Conservation (phyloP, 2,329 filamentous ascomycete species). For the Lachnellula occidentalis region DNA sequence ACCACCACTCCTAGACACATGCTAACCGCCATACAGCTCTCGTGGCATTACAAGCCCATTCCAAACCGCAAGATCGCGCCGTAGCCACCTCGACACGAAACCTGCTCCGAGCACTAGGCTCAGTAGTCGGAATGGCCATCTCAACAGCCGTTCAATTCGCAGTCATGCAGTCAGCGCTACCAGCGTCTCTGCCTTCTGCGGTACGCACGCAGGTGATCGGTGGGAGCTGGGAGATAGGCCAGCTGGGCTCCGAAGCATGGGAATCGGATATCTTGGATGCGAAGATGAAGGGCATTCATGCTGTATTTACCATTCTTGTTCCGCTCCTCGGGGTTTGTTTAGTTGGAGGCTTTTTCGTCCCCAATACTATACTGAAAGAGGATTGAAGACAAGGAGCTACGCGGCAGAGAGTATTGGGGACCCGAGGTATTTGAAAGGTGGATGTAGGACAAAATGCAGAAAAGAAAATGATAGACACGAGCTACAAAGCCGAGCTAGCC, state of each 20-base stretch:
- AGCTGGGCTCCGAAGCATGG: background rate
- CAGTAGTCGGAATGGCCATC: slow-evolving; percentile 20
- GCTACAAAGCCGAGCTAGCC: too few relatives aligned
- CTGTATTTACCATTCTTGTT: background rate
- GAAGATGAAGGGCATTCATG: background rate
- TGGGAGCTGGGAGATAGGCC: background rate
- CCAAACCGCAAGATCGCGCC: slow-evolving; percentile 21
- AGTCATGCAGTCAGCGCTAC: background rate
- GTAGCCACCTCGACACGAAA: slow-evolving; percentile 27
- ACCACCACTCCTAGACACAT: background rate
- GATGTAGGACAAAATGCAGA: too few relatives aligned
- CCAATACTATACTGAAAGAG: background rate
- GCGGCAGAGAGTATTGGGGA: too few relatives aligned
- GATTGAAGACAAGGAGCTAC: background rate
- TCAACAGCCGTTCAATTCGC: slow-evolving; percentile 2
- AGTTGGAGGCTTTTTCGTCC: background rate
- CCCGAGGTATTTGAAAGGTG: too few relatives aligned
- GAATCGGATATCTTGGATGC: background rate
- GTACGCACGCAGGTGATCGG: background rate
- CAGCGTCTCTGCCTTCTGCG: background rate
- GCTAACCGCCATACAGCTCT: slow-evolving; percentile 14
- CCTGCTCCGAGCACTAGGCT: slow-evolving; percentile 22
- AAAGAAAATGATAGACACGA: too few relatives aligned
- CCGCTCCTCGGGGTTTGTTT: background rate
- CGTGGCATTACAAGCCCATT: slow-evolving; percentile 27